Evolutionary conservation across 164 flowering plant genomes (phyloP).

Genomic region (Nelumbo lutea): DNA sequence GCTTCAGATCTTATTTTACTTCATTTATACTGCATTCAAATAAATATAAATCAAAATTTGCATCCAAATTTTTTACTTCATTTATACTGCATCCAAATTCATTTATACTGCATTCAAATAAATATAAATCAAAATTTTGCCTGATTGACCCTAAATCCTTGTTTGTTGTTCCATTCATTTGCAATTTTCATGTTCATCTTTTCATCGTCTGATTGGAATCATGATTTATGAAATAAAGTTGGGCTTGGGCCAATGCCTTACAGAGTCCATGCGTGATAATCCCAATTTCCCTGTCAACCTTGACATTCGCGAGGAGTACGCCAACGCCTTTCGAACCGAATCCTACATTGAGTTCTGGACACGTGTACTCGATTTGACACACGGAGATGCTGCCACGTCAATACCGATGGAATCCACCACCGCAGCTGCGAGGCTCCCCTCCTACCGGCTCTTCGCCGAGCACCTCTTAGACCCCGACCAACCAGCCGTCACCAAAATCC

Average conservation of each 20-base stretch:
- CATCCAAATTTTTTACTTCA: background rate
- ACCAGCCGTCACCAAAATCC: slow-evolving; percentile 34
- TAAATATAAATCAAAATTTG: no score
- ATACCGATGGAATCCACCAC: slow-evolving; percentile 33
- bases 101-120: background rate
- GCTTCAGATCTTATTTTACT: no score
- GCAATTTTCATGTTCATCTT: no score
- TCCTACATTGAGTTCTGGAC: slow-evolving; percentile 70
- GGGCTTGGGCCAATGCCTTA: no score
- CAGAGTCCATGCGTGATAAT: background rate
- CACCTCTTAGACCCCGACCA: slow-evolving; percentile 68
- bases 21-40: no score
- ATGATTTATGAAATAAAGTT: no score
- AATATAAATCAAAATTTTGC: no score
- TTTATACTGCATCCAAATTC: no score
- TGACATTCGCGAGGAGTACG: slow-evolving; percentile 66
- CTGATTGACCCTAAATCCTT: background rate
- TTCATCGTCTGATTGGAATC: no score
- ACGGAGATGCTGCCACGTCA: slow-evolving; percentile 16
- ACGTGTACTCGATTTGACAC: slow-evolving; percentile 37
- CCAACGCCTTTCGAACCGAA: slow-evolving; percentile 68
- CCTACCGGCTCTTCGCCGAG: slow-evolving; percentile 66
- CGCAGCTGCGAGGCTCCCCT: slow-evolving; percentile 51
- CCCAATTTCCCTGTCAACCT: background rate
- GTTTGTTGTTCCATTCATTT: no score